Base-by-base conservation (phyloP, 148 eudicot genomes). In the Drosera capensis region DNA sequence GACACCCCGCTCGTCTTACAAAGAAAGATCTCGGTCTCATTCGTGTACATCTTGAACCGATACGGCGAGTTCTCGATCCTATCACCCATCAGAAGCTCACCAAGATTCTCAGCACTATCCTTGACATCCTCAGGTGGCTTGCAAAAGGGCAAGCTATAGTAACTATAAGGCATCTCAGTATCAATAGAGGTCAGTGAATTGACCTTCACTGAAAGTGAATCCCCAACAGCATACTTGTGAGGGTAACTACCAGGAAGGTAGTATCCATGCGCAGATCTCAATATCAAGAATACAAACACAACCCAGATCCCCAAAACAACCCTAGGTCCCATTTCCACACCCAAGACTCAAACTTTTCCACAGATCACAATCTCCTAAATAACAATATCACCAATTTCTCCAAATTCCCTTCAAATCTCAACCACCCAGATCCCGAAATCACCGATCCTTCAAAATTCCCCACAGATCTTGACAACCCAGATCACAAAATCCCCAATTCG, bases 231-330 rank as follows among this genome's bases (percentile, higher is more conserved):
- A 52, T 82, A 68, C 55, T 72, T 79, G 62, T 75, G 83, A 44
- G 94, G 94, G 57, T 78, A 82, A 63, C 86, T 82, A 40, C 94
- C 87, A 13, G 94, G 94, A 3, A 82, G 78, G 36, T 82, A 82
- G 68, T 75, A 82, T 15, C 86, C 80, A 45, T 70, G 54, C 23
- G 70, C 80, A 48, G 61, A 46, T 58, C 59, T 48, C 55, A 54
- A 58, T 15, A 63, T 38, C 73, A 70, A 21, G 53, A 69, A 73
- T 26, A 66, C 45, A 16, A 72, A 55, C 56, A 71, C 18, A 31
- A 60, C 71, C 71, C 73, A 78, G 65, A 82, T 67, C 73, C 64
- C 67, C 21, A 64, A 40, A 11, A 60, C 68, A n/a, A 47, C 62
- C 43, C 62, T 57, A 46, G 60, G 59, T 13, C 68, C 70, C 94